Base-by-base conservation (phyloP, 2,329 filamentous ascomycete genomes). In the Pyricularia grisea region DNA sequence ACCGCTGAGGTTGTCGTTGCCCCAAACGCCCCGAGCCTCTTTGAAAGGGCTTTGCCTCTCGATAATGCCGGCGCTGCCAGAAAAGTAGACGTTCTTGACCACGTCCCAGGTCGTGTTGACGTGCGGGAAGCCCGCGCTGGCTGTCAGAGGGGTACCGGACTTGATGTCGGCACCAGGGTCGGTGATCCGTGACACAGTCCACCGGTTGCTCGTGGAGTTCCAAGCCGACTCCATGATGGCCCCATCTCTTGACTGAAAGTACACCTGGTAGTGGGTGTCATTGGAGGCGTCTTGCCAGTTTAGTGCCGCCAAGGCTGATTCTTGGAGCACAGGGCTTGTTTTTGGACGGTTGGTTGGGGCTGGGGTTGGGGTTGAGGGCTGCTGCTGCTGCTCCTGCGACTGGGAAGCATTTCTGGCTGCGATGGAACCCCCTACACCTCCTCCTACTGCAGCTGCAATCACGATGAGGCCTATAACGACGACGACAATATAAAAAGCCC, bases 1-100 rank as follows among this genome's bases (percentile, higher is more conserved):
- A 6, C 70, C 65, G 33, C 68, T 70, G 23, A 69, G 63, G 31
- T 69, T 69, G n/a, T 70, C 68, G 25, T 71, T 68, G 14, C 70
- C 69, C 70, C 68, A 71, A 1, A 68, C 58, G 17, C 30, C 58
- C 58, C 25, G 70, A 3, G 23, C n/a, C 61, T 65, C 61, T 25
- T 65, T 65, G 61, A 65, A 65, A 25, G 61, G 68, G 6, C 67
- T 68, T 36, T 71, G 70, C 7, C 70, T 66, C 33, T 69, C 68
- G 0, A 68, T 67, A 3, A 71, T 68, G 23, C 68, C 68, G 31
- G 10, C 33, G 17, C 68, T 63, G 30, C 69, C 61, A 20, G 69
- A 31, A 25, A 68, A 71, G 70, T 68, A 71, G n/a, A 71, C 66
- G 25, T 33, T 68, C 36, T 50, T 50, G 14, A 50, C 36, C 12